phyloP scores from a whole-genome alignment of 2,329 filamentous ascomycete species.

The Uncinocarpus reesii region DNA sequence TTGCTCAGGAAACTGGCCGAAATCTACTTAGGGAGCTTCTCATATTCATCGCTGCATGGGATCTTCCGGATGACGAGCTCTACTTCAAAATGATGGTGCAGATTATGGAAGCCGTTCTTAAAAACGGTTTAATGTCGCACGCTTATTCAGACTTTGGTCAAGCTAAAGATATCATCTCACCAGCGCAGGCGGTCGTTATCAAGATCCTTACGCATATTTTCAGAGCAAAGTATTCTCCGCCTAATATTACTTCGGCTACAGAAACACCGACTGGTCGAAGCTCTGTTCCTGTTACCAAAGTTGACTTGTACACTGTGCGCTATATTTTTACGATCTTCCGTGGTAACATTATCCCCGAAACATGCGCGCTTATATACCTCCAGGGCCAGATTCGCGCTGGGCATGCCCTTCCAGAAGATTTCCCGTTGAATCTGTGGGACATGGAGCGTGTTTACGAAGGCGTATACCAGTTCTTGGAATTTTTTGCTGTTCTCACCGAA shows the following conservation, averaged over 20 bases:
- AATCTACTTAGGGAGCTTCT: conserved; percentile 82
- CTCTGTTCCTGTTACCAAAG: conserved; percentile 46
- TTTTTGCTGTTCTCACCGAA: conserved; percentile 81
- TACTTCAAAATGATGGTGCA: conserved; percentile 96
- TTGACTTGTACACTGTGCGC: conserved; percentile 60
- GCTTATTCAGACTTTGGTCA: conserved; percentile 86
- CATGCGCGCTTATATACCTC: conserved; percentile 83
- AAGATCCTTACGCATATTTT: conserved; percentile 87
- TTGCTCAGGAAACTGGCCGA: conserved; percentile 81
- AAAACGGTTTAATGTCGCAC: conserved; percentile 80
- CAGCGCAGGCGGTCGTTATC: conserved; percentile 84
- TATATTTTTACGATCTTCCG: conserved; percentile 91
- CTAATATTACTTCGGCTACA: conserved; percentile 36
- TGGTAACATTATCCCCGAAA: conserved; percentile 84
- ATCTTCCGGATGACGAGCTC: conserved; percentile 81
- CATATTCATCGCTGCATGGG: conserved; percentile 96
- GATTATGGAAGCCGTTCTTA: conserved; percentile 85
- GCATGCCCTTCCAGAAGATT: conserved; percentile 68
- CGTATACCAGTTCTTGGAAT: conserved; percentile 86
- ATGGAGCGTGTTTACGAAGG: conserved; percentile 96
- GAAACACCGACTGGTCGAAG: conserved; percentile 48
- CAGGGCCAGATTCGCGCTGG: conserved; percentile 80
- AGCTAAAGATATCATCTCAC: conserved; percentile 90
- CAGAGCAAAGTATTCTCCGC: conserved; percentile 49
- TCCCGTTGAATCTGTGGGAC: conserved; percentile 91